A percentile compares a stretch with the other conserved stretches of the same genome.
These are phyloP conservation scores for Thalia dealbata DNA, from an alignment of 176 grass and related monocot genomes.

Conservation along the genomic window DNA sequence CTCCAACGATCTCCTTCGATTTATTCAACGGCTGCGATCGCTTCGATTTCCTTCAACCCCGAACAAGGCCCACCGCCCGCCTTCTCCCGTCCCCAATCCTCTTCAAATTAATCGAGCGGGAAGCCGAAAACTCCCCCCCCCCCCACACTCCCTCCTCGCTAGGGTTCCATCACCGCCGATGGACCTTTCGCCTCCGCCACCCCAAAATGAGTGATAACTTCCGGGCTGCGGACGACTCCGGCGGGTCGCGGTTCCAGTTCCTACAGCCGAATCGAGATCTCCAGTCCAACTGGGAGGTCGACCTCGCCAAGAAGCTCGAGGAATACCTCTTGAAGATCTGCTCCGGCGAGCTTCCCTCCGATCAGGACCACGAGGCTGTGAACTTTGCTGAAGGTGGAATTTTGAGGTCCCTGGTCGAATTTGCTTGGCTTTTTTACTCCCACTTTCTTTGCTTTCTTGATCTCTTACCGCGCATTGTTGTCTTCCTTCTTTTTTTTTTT, in stretches of 20 bases:
- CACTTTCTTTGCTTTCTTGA: background rate
- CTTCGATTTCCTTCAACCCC: too few species aligned
- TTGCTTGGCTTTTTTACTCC: background rate
- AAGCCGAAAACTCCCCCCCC: background rate
- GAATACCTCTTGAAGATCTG: constrained; percentile 87
- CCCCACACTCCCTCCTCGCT: too few species aligned
- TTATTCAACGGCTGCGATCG: background rate
- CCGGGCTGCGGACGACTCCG: background rate
- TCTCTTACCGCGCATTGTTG: background rate
- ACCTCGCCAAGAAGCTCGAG: constrained; percentile 74
- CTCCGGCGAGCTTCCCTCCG: constrained; percentile 52
- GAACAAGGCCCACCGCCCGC: too few species aligned
- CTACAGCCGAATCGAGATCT: constrained; percentile 70
- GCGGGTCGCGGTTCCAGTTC: constrained; percentile 26
- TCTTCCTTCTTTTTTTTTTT: background rate
- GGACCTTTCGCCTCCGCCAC: background rate
- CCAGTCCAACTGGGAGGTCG: constrained; percentile 84
- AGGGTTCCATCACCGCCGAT: constrained; percentile 1
- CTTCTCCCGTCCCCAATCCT: background rate
- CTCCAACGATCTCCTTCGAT: background rate
- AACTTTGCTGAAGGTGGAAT: constrained; percentile 89
- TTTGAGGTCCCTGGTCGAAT: background rate
- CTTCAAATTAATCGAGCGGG: background rate
- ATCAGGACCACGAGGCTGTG: constrained; percentile 43
- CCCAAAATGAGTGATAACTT: constrained; percentile 4